Conservation (phyloP, 441 rosid species). For the Metrosideros polymorpha region DNA sequence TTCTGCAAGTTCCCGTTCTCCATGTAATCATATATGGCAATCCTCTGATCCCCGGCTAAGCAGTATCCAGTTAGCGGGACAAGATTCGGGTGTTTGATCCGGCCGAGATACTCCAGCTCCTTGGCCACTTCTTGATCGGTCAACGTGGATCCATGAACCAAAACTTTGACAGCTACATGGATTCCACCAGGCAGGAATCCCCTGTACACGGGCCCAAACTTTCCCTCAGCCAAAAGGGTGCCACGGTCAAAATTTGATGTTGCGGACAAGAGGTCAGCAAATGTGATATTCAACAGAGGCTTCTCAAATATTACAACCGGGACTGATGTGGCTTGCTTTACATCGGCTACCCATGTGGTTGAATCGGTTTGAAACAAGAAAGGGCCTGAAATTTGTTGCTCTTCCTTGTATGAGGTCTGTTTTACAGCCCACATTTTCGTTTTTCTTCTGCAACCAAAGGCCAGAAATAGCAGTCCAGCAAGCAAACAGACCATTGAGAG, state of each 20-base stretch:
- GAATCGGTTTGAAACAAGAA: constrained; percentile 89
- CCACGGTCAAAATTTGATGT: constrained; percentile 83
- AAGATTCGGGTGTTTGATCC: constrained; percentile 82
- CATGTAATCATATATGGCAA: constrained; percentile 94
- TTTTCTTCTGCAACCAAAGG: constrained; percentile 59
- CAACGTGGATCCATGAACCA: constrained; percentile 84
- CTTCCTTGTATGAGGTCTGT: constrained; percentile 61
- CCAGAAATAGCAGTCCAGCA: constrained; percentile 50
- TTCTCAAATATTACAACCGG: constrained; percentile 82
- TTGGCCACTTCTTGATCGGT: constrained; percentile 85
- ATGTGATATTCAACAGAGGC: constrained; percentile 76
- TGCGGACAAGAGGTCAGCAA: constrained; percentile 82
- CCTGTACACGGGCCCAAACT: constrained; percentile 89
- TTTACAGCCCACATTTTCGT: constrained; percentile 44
- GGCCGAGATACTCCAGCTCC: constrained; percentile 84
- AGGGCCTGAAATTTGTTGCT: constrained; percentile 68
- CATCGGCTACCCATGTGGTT: constrained; percentile 90
- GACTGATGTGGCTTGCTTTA: constrained; percentile 73
- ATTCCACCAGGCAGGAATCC: constrained; percentile 92
- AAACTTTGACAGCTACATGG: constrained; percentile 89
- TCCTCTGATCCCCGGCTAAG: constrained; percentile 89
- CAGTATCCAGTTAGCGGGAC: constrained; percentile 88
- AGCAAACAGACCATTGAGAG: constrained; percentile 61
- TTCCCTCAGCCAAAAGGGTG: constrained; percentile 86
- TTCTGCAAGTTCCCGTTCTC: constrained; percentile 95